phyloP scores from a whole-genome alignment of 805 yeast genomes.

The Wickerhamomyces xylosicus region DNA sequence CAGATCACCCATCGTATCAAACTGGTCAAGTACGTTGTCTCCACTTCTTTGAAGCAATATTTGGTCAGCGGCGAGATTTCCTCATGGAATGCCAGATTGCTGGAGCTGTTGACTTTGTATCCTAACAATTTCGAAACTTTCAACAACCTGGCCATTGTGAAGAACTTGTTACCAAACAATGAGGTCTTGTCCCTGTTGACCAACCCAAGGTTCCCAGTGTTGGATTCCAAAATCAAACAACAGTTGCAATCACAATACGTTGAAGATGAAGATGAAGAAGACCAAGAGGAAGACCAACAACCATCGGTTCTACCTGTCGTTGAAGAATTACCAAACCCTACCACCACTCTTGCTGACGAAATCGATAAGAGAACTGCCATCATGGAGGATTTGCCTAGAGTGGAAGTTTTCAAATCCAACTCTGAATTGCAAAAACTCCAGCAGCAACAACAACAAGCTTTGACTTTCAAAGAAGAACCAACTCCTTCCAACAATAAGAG shows the following conservation, averaged over 20 bases:
- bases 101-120: constrained; percentile 49
- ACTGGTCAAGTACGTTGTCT: constrained; percentile 36
- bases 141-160: constrained; percentile 64
- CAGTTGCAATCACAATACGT: constrained; percentile 20
- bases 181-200: constrained; percentile 47
- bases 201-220: constrained; percentile 66
- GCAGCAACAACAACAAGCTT: constrained; percentile 6
- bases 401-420: constrained; percentile 14
- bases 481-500: constrained; percentile 18
- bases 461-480: constrained; percentile 6
- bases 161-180: constrained; percentile 37
- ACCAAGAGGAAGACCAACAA: constrained; percentile 8
- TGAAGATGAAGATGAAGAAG: constrained; percentile 16
- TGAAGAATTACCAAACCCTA: constrained; percentile 4
- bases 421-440: constrained; percentile 11
- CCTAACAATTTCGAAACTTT: constrained; percentile 54
- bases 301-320: no score
- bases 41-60: constrained; percentile 24
- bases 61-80: constrained; percentile 20
- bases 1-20: constrained; percentile 56
- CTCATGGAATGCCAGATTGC: constrained; percentile 23
- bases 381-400: background rate
- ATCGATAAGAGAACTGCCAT: constrained; percentile 3
- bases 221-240: constrained; percentile 14
- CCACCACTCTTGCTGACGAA: constrained; percentile 10